These are phyloP conservation scores for Fusarium floridanum DNA, from an alignment of 2,329 filamentous ascomycete species.

Conservation along the genomic window DNA sequence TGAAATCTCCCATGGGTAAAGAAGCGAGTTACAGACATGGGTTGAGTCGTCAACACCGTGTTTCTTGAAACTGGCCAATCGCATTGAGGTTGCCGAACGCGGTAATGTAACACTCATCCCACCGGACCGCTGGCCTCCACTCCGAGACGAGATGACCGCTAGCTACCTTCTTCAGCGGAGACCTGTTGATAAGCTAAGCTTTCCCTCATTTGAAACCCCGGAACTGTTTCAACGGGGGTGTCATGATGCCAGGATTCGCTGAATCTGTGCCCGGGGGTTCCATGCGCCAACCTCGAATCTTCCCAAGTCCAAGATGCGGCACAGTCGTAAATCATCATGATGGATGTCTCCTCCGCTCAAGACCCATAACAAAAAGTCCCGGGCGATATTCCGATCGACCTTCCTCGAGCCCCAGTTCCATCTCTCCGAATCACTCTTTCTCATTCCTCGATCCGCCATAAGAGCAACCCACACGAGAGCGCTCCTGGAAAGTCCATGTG, in stretches of 20 bases:
- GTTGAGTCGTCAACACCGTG: background rate
- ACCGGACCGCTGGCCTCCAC: too few relatives aligned
- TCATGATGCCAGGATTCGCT: background rate
- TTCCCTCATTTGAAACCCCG: background rate
- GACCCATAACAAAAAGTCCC: background rate
- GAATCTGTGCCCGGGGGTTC: background rate
- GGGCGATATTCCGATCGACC: background rate
- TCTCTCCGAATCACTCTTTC: background rate
- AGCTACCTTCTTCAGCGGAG: background rate
- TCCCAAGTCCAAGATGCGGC: background rate
- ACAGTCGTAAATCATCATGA: background rate
- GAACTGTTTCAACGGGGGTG: background rate
- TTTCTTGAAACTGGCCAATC: background rate
- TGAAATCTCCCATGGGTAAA: background rate
- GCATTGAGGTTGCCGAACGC: background rate
- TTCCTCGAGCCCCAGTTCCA: background rate
- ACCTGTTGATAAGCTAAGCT: background rate
- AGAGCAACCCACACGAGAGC: slow-evolving; percentile 10
- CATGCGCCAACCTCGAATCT: background rate
- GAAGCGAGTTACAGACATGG: background rate
- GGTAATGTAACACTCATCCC: background rate
- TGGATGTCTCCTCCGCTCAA: background rate
- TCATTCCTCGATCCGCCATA: background rate
- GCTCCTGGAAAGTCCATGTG: background rate
- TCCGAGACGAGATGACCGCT: background rate